These are phyloP conservation scores for Zygotorulaspora danielsina DNA, from an alignment of 805 yeast species.

Conservation along the genomic window DNA sequence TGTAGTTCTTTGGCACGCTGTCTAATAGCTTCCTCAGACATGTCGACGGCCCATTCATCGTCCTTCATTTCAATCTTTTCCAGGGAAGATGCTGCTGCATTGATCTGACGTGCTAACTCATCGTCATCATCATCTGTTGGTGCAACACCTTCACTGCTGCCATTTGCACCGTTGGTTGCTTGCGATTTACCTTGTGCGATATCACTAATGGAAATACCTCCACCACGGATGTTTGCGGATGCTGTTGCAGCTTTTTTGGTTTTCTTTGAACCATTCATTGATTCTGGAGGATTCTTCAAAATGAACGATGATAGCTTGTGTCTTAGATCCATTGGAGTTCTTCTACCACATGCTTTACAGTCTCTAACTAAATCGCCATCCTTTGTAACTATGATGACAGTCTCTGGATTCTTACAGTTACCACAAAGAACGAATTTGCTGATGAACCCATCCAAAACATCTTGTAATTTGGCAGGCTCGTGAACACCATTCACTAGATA, in stretches of 20 bases:
- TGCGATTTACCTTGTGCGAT: conserved; percentile 56
- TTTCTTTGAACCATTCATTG: conserved; percentile 50
- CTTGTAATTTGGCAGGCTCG: conserved; percentile 86
- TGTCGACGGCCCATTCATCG: conserved; percentile 97
- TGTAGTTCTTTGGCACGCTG: conserved; percentile 87
- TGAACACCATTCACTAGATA: conserved; percentile 93
- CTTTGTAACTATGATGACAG: conserved; percentile 72
- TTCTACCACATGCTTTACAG: conserved; percentile 97
- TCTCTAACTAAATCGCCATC: conserved; percentile 75
- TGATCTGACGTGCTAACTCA: conserved; percentile 70
- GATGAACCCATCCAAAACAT: conserved; percentile 90
- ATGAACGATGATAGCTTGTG: conserved; percentile 85
- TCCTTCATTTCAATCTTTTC: conserved; percentile 66
- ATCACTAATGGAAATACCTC: conserved; percentile 76
- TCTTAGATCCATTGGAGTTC: conserved; percentile 77
- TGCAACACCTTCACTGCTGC: conserved; percentile 19
- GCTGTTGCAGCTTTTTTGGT: conserved; percentile 83
- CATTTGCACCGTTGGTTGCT: conserved; percentile 16
- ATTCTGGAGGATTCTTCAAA: conserved; percentile 79
- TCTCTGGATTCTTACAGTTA: conserved; percentile 95
- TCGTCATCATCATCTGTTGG: conserved; percentile 49
- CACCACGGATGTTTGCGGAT: conserved; percentile 83
- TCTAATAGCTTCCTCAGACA: conserved; percentile 92
- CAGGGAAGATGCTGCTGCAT: conserved; percentile 75
- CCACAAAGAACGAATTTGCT: conserved; percentile 89